phyloP scores from a whole-genome alignment of 495 filamentous ascomycete species.

The Penicillium herquei region DNA sequence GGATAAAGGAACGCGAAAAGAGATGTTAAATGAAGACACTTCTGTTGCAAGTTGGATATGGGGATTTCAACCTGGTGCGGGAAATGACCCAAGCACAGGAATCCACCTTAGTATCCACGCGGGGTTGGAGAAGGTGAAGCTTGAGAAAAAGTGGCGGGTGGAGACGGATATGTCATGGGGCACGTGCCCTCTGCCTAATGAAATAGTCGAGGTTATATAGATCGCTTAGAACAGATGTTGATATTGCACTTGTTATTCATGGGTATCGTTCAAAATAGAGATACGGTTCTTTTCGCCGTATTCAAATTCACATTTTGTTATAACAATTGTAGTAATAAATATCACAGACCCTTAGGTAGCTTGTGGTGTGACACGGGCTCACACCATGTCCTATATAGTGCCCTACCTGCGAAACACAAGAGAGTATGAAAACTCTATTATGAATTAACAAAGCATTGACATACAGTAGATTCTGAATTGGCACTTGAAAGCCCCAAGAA shows the following conservation, averaged over 20 bases:
- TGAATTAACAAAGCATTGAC: too few species aligned
- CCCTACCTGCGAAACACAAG: too few species aligned
- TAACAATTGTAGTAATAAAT: too few species aligned
- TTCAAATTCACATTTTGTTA: too few species aligned
- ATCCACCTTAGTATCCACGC: neutral
- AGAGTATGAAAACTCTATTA: too few species aligned
- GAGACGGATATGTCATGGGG: constrained; percentile 15
- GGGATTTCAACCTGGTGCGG: neutral
- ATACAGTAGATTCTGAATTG: too few species aligned
- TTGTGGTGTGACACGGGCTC: too few species aligned
- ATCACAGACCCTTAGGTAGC: too few species aligned
- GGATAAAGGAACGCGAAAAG: neutral
- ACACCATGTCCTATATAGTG: too few species aligned
- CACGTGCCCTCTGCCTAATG: constrained; percentile 9
- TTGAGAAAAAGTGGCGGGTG: constrained; percentile 7
- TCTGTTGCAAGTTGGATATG: neutral
- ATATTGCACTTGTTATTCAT: neutral
- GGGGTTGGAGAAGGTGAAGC: constrained; percentile 9
- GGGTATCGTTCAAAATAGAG: too few species aligned
- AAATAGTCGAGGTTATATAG: neutral
- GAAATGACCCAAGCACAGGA: neutral
- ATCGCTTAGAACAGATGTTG: neutral
- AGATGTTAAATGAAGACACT: neutral
- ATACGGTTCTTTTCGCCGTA: too few species aligned
- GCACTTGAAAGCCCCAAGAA: too few species aligned